Base-by-base conservation (phyloP, 2,329 filamentous ascomycete genomes). In the Fusarium sp. region DNA sequence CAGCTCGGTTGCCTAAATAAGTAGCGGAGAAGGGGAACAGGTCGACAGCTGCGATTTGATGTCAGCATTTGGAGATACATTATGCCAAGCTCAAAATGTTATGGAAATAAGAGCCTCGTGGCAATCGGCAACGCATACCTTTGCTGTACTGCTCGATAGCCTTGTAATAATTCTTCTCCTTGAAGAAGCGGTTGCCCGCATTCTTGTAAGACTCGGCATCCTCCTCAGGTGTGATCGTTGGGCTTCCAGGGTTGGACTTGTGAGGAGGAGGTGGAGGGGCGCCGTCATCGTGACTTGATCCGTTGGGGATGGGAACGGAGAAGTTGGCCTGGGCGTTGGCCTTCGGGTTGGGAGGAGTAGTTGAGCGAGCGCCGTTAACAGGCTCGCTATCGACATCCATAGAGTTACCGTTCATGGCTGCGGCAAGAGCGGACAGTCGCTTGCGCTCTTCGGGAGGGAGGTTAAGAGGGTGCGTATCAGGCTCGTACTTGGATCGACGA, bases 101-200 rank as follows among this genome's bases (percentile, higher is more conserved):
- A 31, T 51, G 34, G 16, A 28, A 53, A 54, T 23, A 51, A 44
- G 33, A 56, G 41, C 51, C 45, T 41, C n/a, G 6, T n/a, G 34
- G 40, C 18, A 34, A 28, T 31, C 30, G 54, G 42, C 30, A 34
- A 51, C 36, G 64, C 78, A 77, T 84, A 97, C 95, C 95, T 88
- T 97, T 97, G 72, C 92, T 93, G 80, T 98, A 99, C 80, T 97
- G 93, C 72, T 92, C 88, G 78, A 98, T 94, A 26, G 96, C 95
- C 77, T 92, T 91, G 64, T 85, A 83, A 79, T 95, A 99, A 76
- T 97, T 92, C 78, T 91, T 93, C 69, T 94, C 92, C 84, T 97
- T 98, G 87, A 97, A 99, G 77, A 93, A 95, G 76, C 96, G 96
- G 83, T 99, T 99, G 62, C 96, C 96, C 3, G 92, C 89, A 73